Evolutionary conservation across 257 asterid species (phyloP), one percentile per base, ranked within the genome.

Genomic region (Knoxia roxburghii): DNA sequence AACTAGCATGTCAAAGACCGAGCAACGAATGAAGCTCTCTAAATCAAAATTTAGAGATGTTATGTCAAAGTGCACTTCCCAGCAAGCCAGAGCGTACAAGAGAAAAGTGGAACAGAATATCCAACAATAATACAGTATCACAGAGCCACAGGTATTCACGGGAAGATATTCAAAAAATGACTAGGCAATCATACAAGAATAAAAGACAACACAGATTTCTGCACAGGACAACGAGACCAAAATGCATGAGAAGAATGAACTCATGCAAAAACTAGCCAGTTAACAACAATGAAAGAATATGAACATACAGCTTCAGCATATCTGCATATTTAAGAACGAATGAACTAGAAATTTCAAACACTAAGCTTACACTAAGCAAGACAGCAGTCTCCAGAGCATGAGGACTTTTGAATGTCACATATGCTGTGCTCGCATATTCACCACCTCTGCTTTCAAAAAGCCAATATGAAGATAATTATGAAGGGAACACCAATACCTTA

Each of bases 351-450:
- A 51, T 54, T 24, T 57, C 50, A 39, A 61, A 59, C 48, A 68
- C 59, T 29, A 73, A 59, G 74, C 97, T 90, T 86, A 94, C 99
- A 87, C 91, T 87, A 79, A 94, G 95, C 76, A 94, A 85, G 53
- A 90, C 84, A 57, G 96, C 99, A 18, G 99, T 94, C 84, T 94
- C 99, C 83, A 87, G 72, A 77, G 97, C 89, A 83, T 90, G 95
- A 51, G 89, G 61, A 75, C 84, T 86, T 75, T 57, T 84, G 81
- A 94, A 94, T 40, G 99, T 87, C 75, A 94, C 97, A 61, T 94
- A 94, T 33, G 97, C 97, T 3, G 95, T 81, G 73, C 85, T 73
- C 68, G 95, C 96, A 81, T 81, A 72, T 73, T 87, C 93, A 66
- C 95, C 96, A 68, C 85, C 95, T 81, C 99, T 94, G 88, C 48